phyloP scores from a whole-genome alignment of 306 rosid genomes.

The Vachellia pachyceras region DNA sequence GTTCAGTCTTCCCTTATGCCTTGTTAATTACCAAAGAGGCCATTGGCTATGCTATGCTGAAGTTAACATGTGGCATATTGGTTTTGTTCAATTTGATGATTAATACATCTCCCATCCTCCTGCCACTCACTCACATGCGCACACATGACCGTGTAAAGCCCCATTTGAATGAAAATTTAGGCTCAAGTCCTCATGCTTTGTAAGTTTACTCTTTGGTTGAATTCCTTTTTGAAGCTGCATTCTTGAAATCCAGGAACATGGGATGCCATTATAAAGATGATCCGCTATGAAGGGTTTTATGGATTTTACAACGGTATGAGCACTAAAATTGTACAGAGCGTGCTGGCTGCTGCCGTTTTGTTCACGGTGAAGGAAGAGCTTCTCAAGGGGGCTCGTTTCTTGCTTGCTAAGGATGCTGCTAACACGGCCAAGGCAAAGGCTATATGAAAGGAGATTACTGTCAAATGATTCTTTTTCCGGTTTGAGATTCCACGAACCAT shows the following conservation, averaged over 20 bases:
- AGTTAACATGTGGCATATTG: background rate
- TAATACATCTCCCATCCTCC: background rate
- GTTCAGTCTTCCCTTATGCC: background rate
- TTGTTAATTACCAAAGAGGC: background rate
- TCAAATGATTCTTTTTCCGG: constrained; percentile 15
- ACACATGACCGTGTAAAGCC: background rate
- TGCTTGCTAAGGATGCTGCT: constrained; percentile 57
- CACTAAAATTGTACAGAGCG: constrained; percentile 90
- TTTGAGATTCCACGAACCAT: constrained; percentile 36
- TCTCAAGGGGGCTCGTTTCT: constrained; percentile 61
- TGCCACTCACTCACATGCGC: background rate
- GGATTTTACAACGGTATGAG: constrained; percentile 97
- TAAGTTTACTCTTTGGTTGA: background rate
- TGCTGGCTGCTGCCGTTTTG: constrained; percentile 94
- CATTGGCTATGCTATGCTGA: background rate
- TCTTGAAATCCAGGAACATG: constrained; percentile 69
- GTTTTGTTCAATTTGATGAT: constrained; percentile 21
- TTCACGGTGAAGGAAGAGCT: constrained; percentile 97
- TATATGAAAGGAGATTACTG: constrained; percentile 40
- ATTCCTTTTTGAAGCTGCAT: constrained; percentile 22
- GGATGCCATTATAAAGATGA: constrained; percentile 89
- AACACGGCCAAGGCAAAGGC: constrained; percentile 56
- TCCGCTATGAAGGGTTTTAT: constrained; percentile 74
- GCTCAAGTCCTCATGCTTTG: background rate
- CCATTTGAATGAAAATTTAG: background rate